Percentiles rank a stretch among this genome's conserved stretches.
Conservation (phyloP, 140 eudicot genomes). For the Stevia rebaudiana region DNA sequence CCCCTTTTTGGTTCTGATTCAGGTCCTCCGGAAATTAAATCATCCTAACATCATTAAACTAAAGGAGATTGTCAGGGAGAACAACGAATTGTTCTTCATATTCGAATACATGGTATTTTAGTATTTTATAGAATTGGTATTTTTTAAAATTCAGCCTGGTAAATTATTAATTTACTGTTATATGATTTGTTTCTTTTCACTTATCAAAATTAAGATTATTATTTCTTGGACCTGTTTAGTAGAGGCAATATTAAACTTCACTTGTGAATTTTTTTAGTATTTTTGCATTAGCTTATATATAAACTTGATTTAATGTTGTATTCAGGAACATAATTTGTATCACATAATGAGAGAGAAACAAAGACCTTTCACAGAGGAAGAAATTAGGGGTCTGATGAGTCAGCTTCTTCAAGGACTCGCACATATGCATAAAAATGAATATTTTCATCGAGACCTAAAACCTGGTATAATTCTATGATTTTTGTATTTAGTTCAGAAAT, state of each 20-base stretch:
- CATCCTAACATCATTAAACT: conserved; percentile 94
- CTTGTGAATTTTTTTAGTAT: neutral
- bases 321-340: conserved; percentile 80
- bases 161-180: neutral
- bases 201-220: neutral
- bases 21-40: conserved; percentile 76
- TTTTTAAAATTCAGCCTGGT: neutral
- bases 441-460: conserved; percentile 89
- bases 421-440: conserved; percentile 77
- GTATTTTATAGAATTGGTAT: neutral
- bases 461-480: conserved; percentile 65
- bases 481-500: neutral
- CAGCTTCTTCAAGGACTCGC: conserved; percentile 88
- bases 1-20: conserved; percentile 20
- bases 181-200: neutral
- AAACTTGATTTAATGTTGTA: neutral
- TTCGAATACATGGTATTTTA: conserved; percentile 86
- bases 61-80: conserved; percentile 81
- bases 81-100: conserved; percentile 82
- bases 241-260: neutral
- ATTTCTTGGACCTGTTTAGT: neutral
- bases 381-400: conserved; percentile 61
- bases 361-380: conserved; percentile 79
- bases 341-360: conserved; percentile 66
- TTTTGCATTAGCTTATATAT: neutral